Evolutionary conservation across 768 basidiomycete genomes (phyloP), one percentile per base, ranked within the genome.

Genomic region (Butyriboletus loyo): DNA sequence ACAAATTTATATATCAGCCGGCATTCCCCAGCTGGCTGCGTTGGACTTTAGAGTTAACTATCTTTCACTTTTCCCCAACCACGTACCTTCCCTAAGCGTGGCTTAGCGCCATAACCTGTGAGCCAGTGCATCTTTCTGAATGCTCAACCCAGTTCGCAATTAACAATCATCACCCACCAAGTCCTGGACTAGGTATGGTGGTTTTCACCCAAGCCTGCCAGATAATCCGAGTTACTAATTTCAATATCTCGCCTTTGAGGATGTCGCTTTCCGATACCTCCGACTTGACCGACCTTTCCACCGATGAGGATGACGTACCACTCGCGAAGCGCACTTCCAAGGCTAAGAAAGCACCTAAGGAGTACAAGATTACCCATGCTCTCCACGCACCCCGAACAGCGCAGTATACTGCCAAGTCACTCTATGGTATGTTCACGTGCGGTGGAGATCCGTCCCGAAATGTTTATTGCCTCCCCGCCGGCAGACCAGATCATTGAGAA

Each of bases 401-500:
- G 10, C 68, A 71, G 24, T 77, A 75, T 62, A 69, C 75, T n/a
- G 67, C 74, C 21, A 73, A 72, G 53, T 66, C 67, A n/a, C 62
- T 80, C 2, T 77, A 75, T 53, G 73, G 82, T 79, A 55, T 46
- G 69, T 52, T 17, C 22, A 31, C 8, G 25, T 38, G 15, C n/a
- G 28, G 2, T 30, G 36, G 2, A 42, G 6, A 39, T 22, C 34
- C 11, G 14, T 31, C 47, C 46, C 19, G 19, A 35, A 19, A 41
- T 27, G 47, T 46, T 46, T 37, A 43, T 28, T 32, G 10, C 21
- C 39, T 34, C 1, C 36, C 24, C 17, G 3, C 35, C 10, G 14
- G 22, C 52, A 85, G 84, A 77, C 46, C 75, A 78, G 56, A 75
- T 85, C 28, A 58, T 72, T 4, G 66, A 77, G 5, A 73, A 69